These are phyloP conservation scores for Peronospora farinosa DNA, from an alignment of 352 stramenopile species.

Conservation along the genomic window DNA sequence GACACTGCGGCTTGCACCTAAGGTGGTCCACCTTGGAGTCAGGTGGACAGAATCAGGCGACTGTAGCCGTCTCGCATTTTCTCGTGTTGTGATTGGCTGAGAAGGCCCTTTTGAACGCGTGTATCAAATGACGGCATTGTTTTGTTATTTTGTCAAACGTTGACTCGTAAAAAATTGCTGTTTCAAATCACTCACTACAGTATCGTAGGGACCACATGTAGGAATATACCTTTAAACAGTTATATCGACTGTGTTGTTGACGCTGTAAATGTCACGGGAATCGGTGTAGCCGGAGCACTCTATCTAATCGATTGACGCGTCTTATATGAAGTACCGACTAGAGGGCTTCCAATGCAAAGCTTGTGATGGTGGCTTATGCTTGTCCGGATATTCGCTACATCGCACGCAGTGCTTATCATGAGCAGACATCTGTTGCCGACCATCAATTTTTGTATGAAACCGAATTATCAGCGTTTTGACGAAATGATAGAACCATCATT, in stretches of 20 bases:
- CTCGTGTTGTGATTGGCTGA: slow-evolving; percentile 1
- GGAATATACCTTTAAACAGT: not conserved
- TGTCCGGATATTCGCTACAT: not conserved
- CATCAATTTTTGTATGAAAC: no score
- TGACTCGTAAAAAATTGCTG: not conserved
- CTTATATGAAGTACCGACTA: not conserved
- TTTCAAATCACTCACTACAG: not conserved
- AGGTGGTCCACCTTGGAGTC: slow-evolving; percentile 1
- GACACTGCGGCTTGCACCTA: slow-evolving; percentile 1
- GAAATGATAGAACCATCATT: not conserved
- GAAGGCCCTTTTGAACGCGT: not conserved
- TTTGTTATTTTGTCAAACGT: not conserved
- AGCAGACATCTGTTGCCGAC: not conserved
- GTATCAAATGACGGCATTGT: not conserved
- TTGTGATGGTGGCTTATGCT: no score
- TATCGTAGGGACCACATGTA: not conserved
- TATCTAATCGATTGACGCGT: not conserved
- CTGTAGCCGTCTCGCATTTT: slow-evolving; percentile 6
- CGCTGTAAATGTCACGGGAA: not conserved
- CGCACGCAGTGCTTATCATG: not conserved
- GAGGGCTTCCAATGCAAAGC: not conserved
- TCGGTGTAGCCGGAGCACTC: not conserved
- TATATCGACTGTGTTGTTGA: not conserved
- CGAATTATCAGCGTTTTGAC: not conserved
- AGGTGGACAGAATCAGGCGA: slow-evolving; percentile 7